phyloP scores from a whole-genome alignment of 2,329 filamentous ascomycete genomes.

The Dryadomyces quercus-mongolicae region DNA sequence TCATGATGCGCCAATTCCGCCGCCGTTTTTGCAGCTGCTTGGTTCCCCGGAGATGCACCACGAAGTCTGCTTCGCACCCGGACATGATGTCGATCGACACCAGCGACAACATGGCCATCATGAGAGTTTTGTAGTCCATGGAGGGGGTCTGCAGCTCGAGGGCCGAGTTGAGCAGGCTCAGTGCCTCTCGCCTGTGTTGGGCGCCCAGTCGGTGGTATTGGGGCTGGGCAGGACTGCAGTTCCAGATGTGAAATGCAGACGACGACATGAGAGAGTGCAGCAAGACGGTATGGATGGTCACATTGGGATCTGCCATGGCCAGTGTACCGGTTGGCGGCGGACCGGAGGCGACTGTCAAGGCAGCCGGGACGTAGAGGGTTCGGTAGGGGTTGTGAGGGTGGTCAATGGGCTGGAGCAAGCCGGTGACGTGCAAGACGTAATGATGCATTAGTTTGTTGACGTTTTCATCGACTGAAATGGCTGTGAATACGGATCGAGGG shows the following conservation, averaged over 20 bases:
- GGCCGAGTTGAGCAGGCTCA: not conserved
- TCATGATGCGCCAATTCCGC: not conserved
- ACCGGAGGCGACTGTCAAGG: not conserved
- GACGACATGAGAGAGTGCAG: conserved; percentile 5
- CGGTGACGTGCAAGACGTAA: conserved; percentile 3
- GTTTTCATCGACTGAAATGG: not conserved
- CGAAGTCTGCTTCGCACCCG: conserved; percentile 6
- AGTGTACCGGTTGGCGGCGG: not conserved
- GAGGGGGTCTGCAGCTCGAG: not conserved
- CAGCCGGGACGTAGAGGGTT: conserved; percentile 1
- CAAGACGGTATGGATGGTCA: not conserved
- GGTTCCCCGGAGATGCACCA: conserved; percentile 4
- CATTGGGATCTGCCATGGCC: no score
- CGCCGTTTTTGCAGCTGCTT: conserved; percentile 4
- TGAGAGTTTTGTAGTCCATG: conserved; percentile 1
- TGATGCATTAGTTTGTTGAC: conserved; percentile 6
- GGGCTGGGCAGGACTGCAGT: not conserved
- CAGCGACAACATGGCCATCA: conserved; percentile 8
- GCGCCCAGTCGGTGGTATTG: conserved; percentile 1
- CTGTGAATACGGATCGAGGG: not conserved
- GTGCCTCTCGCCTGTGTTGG: conserved; percentile 1
- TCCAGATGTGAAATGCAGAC: conserved; percentile 6
- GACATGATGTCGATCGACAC: conserved; percentile 8
- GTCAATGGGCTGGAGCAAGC: conserved; percentile 6
- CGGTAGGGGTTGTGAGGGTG: conserved; percentile 7